phyloP scores from a whole-genome alignment of 495 filamentous ascomycete genomes.

The Venustampulla echinocandica region DNA sequence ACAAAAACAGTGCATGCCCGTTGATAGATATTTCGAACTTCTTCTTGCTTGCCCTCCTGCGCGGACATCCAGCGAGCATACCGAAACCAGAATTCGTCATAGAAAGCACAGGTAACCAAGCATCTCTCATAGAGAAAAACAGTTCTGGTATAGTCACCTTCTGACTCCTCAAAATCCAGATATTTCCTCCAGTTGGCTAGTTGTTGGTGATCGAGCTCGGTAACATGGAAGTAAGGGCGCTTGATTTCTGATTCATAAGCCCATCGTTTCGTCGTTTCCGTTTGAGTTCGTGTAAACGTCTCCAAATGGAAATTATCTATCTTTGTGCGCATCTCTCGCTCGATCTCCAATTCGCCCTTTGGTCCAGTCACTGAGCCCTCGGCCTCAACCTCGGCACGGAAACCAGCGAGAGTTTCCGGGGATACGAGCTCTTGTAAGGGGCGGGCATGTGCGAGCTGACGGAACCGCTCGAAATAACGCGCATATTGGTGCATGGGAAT shows the following conservation, averaged over 20 bases:
- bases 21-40: conserved; percentile 89
- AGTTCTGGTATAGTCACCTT: conserved; percentile 66
- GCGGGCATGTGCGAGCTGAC: conserved; percentile 62
- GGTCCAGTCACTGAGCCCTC: conserved; percentile 39
- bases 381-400: conserved; percentile 59
- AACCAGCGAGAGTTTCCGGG: conserved; percentile 56
- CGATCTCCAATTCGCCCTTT: conserved; percentile 65
- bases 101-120: conserved; percentile 83
- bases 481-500: conserved; percentile 97
- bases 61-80: conserved; percentile 96
- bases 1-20: conserved; percentile 76
- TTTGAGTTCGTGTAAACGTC: conserved; percentile 72
- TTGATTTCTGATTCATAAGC: conserved; percentile 92
- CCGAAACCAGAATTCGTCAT: conserved; percentile 95
- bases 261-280: conserved; percentile 89
- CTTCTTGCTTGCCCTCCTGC: conserved; percentile 73
- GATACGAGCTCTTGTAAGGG: conserved; percentile 67
- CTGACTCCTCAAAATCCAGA: conserved; percentile 88
- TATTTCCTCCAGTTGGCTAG: conserved; percentile 94
- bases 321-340: conserved; percentile 70
- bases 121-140: conserved; percentile 90
- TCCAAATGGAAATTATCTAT: conserved; percentile 76
- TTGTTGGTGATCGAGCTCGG: conserved; percentile 78
- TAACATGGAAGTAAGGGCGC: conserved; percentile 94
- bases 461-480: conserved; percentile 88